These are phyloP conservation scores for Triglochin maritima DNA, from an alignment of 106 monocot genomes.

Conservation along the genomic window DNA sequence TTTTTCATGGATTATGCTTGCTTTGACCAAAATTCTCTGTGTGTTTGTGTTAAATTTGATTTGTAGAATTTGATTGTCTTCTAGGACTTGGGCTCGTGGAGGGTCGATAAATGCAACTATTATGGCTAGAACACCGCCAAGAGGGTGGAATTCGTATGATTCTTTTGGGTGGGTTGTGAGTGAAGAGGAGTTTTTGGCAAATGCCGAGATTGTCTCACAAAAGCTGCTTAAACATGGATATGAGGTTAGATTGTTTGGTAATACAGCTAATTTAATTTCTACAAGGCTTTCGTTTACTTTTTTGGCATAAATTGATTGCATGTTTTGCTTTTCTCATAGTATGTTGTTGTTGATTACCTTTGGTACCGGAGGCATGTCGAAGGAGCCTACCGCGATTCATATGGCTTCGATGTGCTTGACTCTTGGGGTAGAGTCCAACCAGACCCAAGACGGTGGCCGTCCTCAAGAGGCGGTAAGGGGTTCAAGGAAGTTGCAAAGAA, in stretches of 20 bases:
- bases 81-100: background rate
- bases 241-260: constrained; percentile 38
- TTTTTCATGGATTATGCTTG: background rate
- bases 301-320: too few species aligned
- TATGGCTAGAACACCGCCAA: constrained; percentile 39
- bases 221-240: constrained; percentile 54
- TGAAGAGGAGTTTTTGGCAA: constrained; percentile 58
- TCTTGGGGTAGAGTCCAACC: constrained; percentile 72
- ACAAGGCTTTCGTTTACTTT: too few species aligned
- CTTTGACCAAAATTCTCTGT: background rate
- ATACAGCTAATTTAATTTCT: background rate
- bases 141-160: constrained; percentile 99
- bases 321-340: constrained; percentile 25
- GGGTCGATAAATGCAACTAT: background rate
- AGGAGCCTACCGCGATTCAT: constrained; percentile 33
- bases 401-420: constrained; percentile 72
- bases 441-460: constrained; percentile 77
- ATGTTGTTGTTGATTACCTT: constrained; percentile 80
- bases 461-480: constrained; percentile 49
- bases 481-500: constrained; percentile 53
- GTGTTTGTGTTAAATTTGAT: background rate
- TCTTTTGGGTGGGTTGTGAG: constrained; percentile 79
- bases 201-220: constrained; percentile 57
- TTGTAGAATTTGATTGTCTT: background rate
- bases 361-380: constrained; percentile 77